Evolutionary conservation across 2,329 filamentous ascomycete genomes (phyloP).

Genomic region (Trichoderma sp.): DNA sequence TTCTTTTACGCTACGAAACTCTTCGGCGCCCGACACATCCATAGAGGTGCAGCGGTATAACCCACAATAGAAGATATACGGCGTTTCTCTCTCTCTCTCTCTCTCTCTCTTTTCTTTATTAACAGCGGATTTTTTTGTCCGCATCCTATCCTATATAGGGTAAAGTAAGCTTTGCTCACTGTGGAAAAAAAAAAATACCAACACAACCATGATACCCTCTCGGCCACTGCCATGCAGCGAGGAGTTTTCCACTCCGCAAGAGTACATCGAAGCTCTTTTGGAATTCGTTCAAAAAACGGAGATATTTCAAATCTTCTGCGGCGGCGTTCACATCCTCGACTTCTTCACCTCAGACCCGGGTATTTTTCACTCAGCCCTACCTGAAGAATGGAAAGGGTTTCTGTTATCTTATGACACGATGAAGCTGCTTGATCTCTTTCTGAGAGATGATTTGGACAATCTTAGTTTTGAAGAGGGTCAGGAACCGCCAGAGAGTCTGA

Average conservation of each 20-base stretch:
- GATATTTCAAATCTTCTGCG: constrained; percentile 85
- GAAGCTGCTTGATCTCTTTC: constrained; percentile 75
- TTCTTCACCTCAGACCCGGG: constrained; percentile 88
- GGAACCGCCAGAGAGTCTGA: constrained; percentile 56
- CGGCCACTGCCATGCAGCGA: constrained; percentile 68
- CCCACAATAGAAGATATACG: too few relatives aligned
- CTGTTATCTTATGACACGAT: constrained; percentile 71
- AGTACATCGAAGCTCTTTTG: constrained; percentile 78
- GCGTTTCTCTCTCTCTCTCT: neutral
- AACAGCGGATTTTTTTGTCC: neutral
- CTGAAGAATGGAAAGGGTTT: constrained; percentile 79
- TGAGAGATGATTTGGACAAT: constrained; percentile 70
- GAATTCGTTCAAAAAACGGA: constrained; percentile 73
- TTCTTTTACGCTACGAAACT: neutral
- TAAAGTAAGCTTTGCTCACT: neutral
- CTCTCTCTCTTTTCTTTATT: too few relatives aligned
- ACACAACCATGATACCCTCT: constrained; percentile 48
- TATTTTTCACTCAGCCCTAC: constrained; percentile 76
- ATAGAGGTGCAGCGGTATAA: neutral
- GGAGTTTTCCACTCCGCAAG: constrained; percentile 69
- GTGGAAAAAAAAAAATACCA: neutral
- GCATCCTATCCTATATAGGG: neutral
- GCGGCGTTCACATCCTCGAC: constrained; percentile 94
- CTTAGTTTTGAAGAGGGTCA: constrained; percentile 33
- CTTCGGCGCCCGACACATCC: neutral